phyloP scores from a whole-genome alignment of 139 green algal species.

The Picochlorum costavermella region DNA sequence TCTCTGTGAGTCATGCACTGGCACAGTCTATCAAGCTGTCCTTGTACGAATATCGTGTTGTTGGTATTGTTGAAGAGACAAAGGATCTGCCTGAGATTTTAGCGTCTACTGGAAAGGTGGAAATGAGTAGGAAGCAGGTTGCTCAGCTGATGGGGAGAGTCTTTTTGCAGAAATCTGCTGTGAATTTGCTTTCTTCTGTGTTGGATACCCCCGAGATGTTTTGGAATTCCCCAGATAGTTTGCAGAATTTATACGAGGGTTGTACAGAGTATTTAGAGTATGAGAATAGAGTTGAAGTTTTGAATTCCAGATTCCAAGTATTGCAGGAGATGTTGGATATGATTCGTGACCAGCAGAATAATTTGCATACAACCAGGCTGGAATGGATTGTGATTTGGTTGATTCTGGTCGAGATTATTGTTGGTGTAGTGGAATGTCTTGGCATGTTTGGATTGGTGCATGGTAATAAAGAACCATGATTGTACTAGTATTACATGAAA shows the following conservation, averaged over 20 bases:
- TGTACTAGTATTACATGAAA: background rate
- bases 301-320: conserved; percentile 53
- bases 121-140: conserved; percentile 45
- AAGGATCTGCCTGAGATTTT: conserved; percentile 47
- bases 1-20: conserved; percentile 46
- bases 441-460: conserved; percentile 37
- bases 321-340: conserved; percentile 79
- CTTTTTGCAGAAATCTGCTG: conserved; percentile 60
- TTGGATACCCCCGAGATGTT: conserved; percentile 65
- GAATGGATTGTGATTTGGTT: conserved; percentile 60
- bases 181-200: conserved; percentile 58
- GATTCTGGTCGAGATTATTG: conserved; percentile 41
- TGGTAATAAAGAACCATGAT: background rate
- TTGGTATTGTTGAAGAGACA: conserved; percentile 64
- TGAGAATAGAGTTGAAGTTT: conserved; percentile 45
- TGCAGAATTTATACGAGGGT: conserved; percentile 63
- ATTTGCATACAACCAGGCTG: conserved; percentile 46
- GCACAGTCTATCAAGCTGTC: conserved; percentile 64
- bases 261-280: conserved; percentile 68
- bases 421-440: conserved; percentile 46
- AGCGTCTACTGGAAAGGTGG: conserved; percentile 31
- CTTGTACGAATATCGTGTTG: conserved; percentile 74
- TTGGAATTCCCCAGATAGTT: conserved; percentile 62
- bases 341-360: conserved; percentile 52
- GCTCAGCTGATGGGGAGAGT: conserved; percentile 66